Evolutionary conservation across 2,329 filamentous ascomycete genomes (phyloP), one percentile per base, ranked within the genome.

Genomic region (Xylaria sp.): DNA sequence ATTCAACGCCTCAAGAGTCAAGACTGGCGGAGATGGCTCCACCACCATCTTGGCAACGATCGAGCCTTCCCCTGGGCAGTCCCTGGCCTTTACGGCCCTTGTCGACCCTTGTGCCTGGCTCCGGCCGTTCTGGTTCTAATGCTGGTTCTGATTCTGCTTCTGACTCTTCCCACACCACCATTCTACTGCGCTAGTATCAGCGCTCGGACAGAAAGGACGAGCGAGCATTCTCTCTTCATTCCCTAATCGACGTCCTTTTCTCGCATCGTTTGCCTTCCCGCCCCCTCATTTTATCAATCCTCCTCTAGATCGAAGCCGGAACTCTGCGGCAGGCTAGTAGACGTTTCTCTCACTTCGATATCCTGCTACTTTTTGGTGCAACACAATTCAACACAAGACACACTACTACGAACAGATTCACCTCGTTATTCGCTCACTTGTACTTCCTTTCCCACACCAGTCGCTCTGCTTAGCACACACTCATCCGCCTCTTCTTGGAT

Each of bases 301-400:
- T 59, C 41, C 31, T 15, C 15, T 44, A 46, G 18, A 18, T 57
- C 54, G n/a, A 56, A 20, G 46, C 2, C 18, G 31, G 57, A 48
- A 25, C 39, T 59, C 57, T 68, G 46, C 65, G 65, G 57, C 65
- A 58, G 65, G 65, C 68, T 68, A 39, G 67, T 58, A 51, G 61
- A 65, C 65, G 48, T 54, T 68, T 68, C 61, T 25, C 48, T 25
- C 62, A 28, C 39, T 59, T 52, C 61, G 28, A 61, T 60, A 56
- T 39, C 55, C 56, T 18, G 15, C 41, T 44, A 28, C 39, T 51
- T 48, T 57, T 34, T 18, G 31, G 7, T 46, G 18, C 41, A 46
- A 46, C 8, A 46, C 41, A n/a, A 46, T 46, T 6, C 18, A 20
- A 20, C n/a, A 48, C n/a, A 10, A 20, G n/a, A 20, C n/a, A 20